A percentile compares a stretch with the other conserved stretches of the same genome.
Conservation (phyloP, 257 asterid genomes). For the Penstemon eatonii region DNA sequence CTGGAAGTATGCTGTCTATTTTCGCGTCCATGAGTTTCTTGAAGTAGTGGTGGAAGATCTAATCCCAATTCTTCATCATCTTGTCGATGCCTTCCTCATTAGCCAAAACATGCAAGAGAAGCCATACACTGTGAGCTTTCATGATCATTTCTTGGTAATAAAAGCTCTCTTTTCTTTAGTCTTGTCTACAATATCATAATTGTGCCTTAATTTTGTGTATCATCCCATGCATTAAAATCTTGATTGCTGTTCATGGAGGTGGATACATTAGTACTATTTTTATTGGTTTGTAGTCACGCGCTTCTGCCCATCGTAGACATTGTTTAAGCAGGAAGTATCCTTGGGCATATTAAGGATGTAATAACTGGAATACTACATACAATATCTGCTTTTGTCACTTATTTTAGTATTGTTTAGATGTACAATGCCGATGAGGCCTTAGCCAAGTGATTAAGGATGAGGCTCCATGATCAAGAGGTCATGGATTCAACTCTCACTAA, state of each 20-base stretch:
- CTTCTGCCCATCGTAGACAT: slow-evolving; percentile 23
- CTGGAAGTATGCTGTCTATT: slow-evolving; percentile 52
- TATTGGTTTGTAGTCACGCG: slow-evolving; percentile 27
- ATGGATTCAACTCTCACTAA: too few relatives aligned
- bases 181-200: slow-evolving; percentile 39
- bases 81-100: slow-evolving; percentile 56
- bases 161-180: slow-evolving; percentile 57
- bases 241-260: slow-evolving; percentile 59
- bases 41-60: slow-evolving; percentile 48
- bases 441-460: not conserved
- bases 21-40: slow-evolving; percentile 41
- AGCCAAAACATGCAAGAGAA: slow-evolving; percentile 57
- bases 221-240: slow-evolving; percentile 49
- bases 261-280: slow-evolving; percentile 39
- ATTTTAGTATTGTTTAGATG: slow-evolving; percentile 4
- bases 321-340: slow-evolving; percentile 28
- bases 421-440: too few relatives aligned
- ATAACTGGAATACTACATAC: slow-evolving; percentile 22
- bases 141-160: slow-evolving; percentile 46
- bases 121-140: slow-evolving; percentile 32
- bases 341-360: slow-evolving; percentile 36
- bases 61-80: slow-evolving; percentile 52
- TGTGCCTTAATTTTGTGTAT: slow-evolving; percentile 27
- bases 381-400: slow-evolving; percentile 19
- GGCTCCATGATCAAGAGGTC: too few relatives aligned